phyloP scores from a whole-genome alignment of 202 grass and related monocot species.

The Setaria viridis region DNA sequence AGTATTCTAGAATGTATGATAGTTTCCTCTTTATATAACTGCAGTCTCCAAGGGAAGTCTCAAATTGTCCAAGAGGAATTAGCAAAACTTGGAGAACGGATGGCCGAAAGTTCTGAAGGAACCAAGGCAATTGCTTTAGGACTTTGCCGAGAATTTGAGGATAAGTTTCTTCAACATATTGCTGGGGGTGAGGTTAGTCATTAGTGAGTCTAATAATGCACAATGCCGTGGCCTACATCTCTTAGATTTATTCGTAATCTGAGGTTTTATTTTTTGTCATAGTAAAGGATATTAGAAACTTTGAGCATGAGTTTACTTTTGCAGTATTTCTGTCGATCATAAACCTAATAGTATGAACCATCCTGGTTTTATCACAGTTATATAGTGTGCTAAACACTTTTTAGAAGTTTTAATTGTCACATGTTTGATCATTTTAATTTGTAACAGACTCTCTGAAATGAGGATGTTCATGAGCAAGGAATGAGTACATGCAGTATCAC shows the following conservation, averaged over 20 bases:
- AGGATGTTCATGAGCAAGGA: not conserved
- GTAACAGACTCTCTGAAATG: not conserved
- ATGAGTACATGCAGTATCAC: not conserved
- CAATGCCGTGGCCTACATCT: not conserved
- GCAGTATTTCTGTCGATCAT: not conserved
- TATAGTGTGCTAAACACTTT: not conserved
- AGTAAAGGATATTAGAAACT: not conserved
- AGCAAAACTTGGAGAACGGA: constrained; percentile 82
- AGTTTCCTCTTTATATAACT: constrained; percentile 12
- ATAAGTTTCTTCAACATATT: constrained; percentile 80
- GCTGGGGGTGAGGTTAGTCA: constrained; percentile 72
- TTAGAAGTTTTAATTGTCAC: not conserved
- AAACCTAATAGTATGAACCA: not conserved
- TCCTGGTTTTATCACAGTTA: not conserved
- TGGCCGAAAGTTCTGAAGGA: constrained; percentile 84
- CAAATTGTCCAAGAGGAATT: constrained; percentile 89
- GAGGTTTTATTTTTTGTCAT: not conserved
- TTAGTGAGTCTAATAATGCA: constrained; percentile 44
- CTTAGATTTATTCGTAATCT: constrained; percentile 23
- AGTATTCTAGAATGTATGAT: constrained; percentile 29
- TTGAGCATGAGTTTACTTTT: not conserved
- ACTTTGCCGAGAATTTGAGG: constrained; percentile 89
- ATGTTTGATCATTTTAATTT: not conserved
- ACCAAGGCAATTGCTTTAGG: constrained; percentile 82
- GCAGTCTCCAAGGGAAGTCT: constrained; percentile 82